A percentile compares a stretch with the other conserved stretches of the same genome.
phyloP scores from a whole-genome alignment of 148 eudicot species.

The Cornus controversa region DNA sequence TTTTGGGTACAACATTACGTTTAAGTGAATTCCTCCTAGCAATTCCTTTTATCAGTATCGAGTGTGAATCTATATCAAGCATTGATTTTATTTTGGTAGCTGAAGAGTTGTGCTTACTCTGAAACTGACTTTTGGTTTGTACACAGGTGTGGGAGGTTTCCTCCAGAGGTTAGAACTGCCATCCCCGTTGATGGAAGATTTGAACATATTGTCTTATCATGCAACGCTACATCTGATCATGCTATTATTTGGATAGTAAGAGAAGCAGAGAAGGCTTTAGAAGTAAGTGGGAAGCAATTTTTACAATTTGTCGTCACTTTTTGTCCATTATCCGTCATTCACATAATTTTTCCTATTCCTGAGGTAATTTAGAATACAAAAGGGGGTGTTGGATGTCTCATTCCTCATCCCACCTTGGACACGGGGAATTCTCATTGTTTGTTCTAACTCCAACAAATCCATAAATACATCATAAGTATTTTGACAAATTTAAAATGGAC shows the following conservation, averaged over 20 bases:
- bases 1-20: too few relatives aligned
- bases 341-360: neutral
- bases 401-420: neutral
- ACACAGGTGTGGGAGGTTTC: constrained; percentile 70
- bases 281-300: constrained; percentile 30
- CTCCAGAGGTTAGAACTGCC: constrained; percentile 85
- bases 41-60: too few relatives aligned
- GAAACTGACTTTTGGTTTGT: neutral
- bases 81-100: too few relatives aligned
- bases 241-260: constrained; percentile 81
- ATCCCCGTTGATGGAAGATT: constrained; percentile 93
- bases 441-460: neutral
- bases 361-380: neutral
- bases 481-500: neutral
- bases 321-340: neutral
- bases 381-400: neutral
- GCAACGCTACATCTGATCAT: constrained; percentile 89
- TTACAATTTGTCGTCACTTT: too few relatives aligned
- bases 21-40: too few relatives aligned
- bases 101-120: neutral
- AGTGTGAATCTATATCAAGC: too few relatives aligned
- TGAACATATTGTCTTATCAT: constrained; percentile 90
- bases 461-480: neutral
- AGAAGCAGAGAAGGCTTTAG: constrained; percentile 71
- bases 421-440: neutral